These are phyloP conservation scores for Erythrobasidium yunnanense DNA, from an alignment of 768 basidiomycete genomes.

Conservation along the genomic window DNA sequence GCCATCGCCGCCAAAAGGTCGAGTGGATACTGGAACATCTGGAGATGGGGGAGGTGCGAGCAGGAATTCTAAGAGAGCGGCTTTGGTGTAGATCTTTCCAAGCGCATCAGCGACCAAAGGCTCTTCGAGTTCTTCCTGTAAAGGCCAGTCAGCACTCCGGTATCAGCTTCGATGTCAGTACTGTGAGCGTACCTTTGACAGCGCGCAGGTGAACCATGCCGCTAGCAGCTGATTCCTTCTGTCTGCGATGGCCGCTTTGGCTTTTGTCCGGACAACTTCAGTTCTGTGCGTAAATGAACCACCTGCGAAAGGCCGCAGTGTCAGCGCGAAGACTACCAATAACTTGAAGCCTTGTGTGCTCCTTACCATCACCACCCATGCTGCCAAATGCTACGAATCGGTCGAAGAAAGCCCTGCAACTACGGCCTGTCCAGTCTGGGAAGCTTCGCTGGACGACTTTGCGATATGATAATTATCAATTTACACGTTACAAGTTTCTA, in stretches of 20 bases:
- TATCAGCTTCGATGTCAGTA: not conserved
- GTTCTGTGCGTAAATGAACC: conserved; percentile 44
- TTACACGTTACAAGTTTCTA: too few relatives aligned
- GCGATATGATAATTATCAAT: too few relatives aligned
- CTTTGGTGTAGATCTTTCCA: conserved; percentile 94
- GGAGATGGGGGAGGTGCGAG: conserved; percentile 73
- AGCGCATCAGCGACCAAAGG: conserved; percentile 84
- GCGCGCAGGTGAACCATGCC: conserved; percentile 81
- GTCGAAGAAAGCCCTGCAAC: too few relatives aligned
- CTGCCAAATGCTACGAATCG: too few relatives aligned
- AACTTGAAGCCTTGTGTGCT: conserved; percentile 16
- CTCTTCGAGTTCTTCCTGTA: conserved; percentile 66
- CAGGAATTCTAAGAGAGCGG: conserved; percentile 79
- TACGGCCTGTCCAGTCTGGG: too few relatives aligned
- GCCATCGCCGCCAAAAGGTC: conserved; percentile 51
- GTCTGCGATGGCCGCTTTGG: conserved; percentile 72
- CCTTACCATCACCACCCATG: not conserved
- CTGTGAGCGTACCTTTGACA: conserved; percentile 64
- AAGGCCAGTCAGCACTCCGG: not conserved
- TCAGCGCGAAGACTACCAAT: conserved; percentile 25
- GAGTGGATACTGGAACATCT: not conserved
- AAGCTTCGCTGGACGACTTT: too few relatives aligned
- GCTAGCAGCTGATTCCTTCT: conserved; percentile 79
- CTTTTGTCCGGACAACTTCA: conserved; percentile 43
- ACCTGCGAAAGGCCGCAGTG: conserved; percentile 36